Conservation (phyloP, 352 stramenopile genomes). For the Pythium myriotylum region DNA sequence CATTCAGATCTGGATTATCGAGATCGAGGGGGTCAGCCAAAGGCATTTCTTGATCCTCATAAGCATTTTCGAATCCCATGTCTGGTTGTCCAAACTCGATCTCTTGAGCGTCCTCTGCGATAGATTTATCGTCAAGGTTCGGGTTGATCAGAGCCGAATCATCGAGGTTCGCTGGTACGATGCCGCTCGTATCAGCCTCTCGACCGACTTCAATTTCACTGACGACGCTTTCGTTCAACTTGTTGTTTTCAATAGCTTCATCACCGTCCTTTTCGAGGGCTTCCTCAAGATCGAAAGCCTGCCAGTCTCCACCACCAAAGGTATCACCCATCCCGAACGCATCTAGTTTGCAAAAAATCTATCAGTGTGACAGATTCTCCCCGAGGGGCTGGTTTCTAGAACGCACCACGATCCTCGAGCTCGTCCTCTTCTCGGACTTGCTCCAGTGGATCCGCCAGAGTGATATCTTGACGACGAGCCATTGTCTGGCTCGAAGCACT, state of each 20-base stretch:
- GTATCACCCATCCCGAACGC: slow-evolving; percentile 71
- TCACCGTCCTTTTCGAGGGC: slow-evolving; percentile 47
- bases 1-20: slow-evolving; percentile 41
- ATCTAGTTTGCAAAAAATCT: slow-evolving; percentile 45
- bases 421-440: slow-evolving; percentile 51
- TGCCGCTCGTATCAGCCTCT: slow-evolving; percentile 54
- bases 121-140: slow-evolving; percentile 49
- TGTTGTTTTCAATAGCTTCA: slow-evolving; percentile 19
- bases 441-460: slow-evolving; percentile 69
- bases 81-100: slow-evolving; percentile 41
- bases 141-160: slow-evolving; percentile 54
- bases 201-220: slow-evolving; percentile 86
- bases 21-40: slow-evolving; percentile 39
- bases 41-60: slow-evolving; percentile 58
- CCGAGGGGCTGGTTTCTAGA: too few relatives aligned
- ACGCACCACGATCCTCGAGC: slow-evolving; percentile 53
- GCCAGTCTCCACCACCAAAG: slow-evolving; percentile 77
- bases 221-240: slow-evolving; percentile 64
- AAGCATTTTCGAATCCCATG: slow-evolving; percentile 63
- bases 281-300: slow-evolving; percentile 83
- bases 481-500: slow-evolving; percentile 73
- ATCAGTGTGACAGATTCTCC: too few relatives aligned
- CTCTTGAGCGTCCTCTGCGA: slow-evolving; percentile 39
- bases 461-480: slow-evolving; percentile 84
- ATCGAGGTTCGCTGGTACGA: slow-evolving; percentile 46